phyloP scores from a whole-genome alignment of 129 eudicot genomes.

The Arctium lappa region DNA sequence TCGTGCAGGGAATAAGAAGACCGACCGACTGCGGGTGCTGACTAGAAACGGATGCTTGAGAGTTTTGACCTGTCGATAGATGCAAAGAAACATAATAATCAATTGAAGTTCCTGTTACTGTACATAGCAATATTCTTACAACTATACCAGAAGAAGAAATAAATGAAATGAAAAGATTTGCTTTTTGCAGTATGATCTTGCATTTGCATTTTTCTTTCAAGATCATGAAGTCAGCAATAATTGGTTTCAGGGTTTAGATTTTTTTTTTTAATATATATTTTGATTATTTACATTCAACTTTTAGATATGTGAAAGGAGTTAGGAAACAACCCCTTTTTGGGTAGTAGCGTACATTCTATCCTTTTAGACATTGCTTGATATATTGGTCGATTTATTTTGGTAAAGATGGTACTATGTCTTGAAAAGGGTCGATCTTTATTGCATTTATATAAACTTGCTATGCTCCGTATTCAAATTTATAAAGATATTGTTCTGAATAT shows the following conservation, averaged over 20 bases:
- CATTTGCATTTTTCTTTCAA: neutral
- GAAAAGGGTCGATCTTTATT: too few relatives aligned
- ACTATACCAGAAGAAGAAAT: slow-evolving; percentile 10
- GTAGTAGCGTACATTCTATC: neutral
- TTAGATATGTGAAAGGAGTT: neutral
- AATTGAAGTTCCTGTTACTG: slow-evolving; percentile 17
- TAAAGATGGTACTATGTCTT: too few relatives aligned
- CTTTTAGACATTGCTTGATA: neutral
- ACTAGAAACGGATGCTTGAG: neutral
- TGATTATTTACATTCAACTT: slow-evolving; percentile 2
- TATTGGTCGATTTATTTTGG: neutral
- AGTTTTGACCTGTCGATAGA: slow-evolving; percentile 17
- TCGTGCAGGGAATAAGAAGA: slow-evolving; percentile 25
- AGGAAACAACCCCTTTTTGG: neutral
- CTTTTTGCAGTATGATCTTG: slow-evolving; percentile 6
- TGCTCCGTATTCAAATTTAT: too few relatives aligned
- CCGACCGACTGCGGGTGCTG: neutral
- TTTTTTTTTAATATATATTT: neutral
- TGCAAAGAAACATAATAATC: slow-evolving; percentile 15
- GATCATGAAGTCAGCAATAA: neutral
- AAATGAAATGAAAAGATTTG: slow-evolving; percentile 1
- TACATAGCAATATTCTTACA: slow-evolving; percentile 26
- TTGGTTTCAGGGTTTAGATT: neutral
- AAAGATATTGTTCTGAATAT: too few relatives aligned
- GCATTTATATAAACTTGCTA: too few relatives aligned